phyloP scores from a whole-genome alignment of 495 filamentous ascomycete genomes.

The Aspergillus conjunctus region DNA sequence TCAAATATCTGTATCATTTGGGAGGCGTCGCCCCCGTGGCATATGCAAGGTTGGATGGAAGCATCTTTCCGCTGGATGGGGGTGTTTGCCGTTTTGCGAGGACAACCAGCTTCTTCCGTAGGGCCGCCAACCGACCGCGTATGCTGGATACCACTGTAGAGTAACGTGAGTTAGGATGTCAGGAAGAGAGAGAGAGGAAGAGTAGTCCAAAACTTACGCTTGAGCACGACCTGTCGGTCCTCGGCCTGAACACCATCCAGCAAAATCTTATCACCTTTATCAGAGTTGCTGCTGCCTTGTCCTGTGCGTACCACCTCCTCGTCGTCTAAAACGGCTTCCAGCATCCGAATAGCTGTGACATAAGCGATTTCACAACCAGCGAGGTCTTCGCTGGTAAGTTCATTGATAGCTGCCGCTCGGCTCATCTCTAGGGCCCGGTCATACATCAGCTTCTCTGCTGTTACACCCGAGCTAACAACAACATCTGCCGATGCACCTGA shows the following conservation, averaged over 20 bases:
- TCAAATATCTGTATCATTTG: slow-evolving; percentile 26
- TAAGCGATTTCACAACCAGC: slow-evolving; percentile 90
- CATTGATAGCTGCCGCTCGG: slow-evolving; percentile 87
- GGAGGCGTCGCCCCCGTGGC: slow-evolving; percentile 37
- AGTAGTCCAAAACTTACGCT: slow-evolving; percentile 54
- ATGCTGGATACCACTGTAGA: slow-evolving; percentile 60
- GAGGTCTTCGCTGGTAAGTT: slow-evolving; percentile 89
- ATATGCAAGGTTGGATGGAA: slow-evolving; percentile 36
- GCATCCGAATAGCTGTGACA: slow-evolving; percentile 84
- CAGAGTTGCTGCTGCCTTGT: slow-evolving; percentile 38
- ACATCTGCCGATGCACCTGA: slow-evolving; percentile 64
- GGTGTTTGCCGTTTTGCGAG: slow-evolving; percentile 56
- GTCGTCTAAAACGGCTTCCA: slow-evolving; percentile 89
- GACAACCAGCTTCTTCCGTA: slow-evolving; percentile 60
- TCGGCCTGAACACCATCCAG: slow-evolving; percentile 66
- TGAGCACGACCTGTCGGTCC: slow-evolving; percentile 71
- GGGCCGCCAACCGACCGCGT: slow-evolving; percentile 53
- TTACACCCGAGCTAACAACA: slow-evolving; percentile 72
- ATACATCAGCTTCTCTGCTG: slow-evolving; percentile 97
- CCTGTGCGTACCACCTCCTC: slow-evolving; percentile 57
- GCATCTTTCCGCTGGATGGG: slow-evolving; percentile 35
- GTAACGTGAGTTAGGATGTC: slow-evolving; percentile 27
- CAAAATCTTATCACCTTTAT: slow-evolving; percentile 43
- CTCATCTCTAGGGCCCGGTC: slow-evolving; percentile 97
- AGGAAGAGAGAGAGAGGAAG: slow-evolving; percentile 4